phyloP scores from a whole-genome alignment of 2,329 filamentous ascomycete genomes.

The Verticillium nonalfalfae region DNA sequence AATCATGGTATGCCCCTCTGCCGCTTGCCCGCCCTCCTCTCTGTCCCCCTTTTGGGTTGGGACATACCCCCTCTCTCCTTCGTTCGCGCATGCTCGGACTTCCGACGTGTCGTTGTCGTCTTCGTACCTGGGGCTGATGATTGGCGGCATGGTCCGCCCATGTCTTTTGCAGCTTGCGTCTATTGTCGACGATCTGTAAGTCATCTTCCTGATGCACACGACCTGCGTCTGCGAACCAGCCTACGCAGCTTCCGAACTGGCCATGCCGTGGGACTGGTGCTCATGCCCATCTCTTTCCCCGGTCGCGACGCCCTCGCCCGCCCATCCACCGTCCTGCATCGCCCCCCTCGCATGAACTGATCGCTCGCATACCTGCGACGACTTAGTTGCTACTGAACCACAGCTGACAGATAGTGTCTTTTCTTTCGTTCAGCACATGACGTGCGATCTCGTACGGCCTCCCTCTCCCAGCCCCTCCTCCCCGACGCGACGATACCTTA shows the following conservation, averaged over 20 bases:
- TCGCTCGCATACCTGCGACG: background rate
- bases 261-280: background rate
- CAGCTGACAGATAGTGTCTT: conserved; percentile 38
- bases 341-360: background rate
- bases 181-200: conserved; percentile 89
- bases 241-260: background rate
- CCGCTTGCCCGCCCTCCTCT: conserved; percentile 14
- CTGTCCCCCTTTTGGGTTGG: background rate
- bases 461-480: conserved; percentile 6
- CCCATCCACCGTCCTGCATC: background rate
- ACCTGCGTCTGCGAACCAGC: background rate
- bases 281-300: background rate
- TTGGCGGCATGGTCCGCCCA: conserved; percentile 24
- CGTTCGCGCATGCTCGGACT: background rate
- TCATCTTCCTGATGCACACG: conserved; percentile 20
- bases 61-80: background rate
- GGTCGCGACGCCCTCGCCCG: background rate
- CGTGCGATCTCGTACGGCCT: conserved; percentile 76
- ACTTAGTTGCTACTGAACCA: conserved; percentile 16
- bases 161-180: conserved; percentile 63
- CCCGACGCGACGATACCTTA: conserved; percentile 10
- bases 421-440: conserved; percentile 68
- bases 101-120: conserved; percentile 15
- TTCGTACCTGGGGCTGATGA: conserved; percentile 23
- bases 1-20: conserved; percentile 65